These are phyloP conservation scores for Metarhizium anisopliae DNA, from an alignment of 2,329 filamentous ascomycete species.

Conservation along the genomic window DNA sequence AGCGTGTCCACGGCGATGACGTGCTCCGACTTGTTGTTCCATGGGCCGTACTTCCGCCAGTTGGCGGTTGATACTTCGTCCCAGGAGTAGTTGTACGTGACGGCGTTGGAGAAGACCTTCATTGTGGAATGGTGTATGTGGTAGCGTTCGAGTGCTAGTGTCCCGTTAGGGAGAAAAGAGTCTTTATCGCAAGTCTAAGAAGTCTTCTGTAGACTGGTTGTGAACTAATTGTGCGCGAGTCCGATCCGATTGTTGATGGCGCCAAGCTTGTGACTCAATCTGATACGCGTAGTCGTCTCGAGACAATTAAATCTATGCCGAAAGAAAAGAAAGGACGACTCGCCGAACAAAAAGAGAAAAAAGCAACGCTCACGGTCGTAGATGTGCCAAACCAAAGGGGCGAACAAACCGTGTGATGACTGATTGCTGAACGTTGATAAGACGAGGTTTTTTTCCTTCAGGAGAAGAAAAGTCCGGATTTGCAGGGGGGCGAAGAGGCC, in stretches of 20 bases:
- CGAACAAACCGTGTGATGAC: neutral
- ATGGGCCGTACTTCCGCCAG: conserved; percentile 97
- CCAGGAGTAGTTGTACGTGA: conserved; percentile 97
- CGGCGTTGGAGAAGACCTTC: conserved; percentile 90
- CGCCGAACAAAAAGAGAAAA: neutral
- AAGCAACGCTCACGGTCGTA: neutral
- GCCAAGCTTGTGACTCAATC: neutral
- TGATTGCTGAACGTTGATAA: neutral
- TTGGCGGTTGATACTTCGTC: conserved; percentile 95
- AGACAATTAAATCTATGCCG: neutral
- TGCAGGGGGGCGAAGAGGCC: neutral
- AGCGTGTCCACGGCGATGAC: conserved; percentile 93
- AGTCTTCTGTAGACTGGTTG: neutral
- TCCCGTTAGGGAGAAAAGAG: no score
- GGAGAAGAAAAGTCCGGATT: neutral
- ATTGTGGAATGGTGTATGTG: conserved; percentile 37
- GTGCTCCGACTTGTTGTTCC: conserved; percentile 98
- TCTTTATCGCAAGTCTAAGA: neutral
- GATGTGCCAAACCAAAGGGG: neutral
- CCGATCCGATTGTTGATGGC: neutral
- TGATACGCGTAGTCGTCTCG: neutral
- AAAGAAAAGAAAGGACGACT: conserved; percentile 2
- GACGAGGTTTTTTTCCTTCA: neutral
- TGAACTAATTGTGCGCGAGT: neutral
- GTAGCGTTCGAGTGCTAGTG: no score